These are phyloP conservation scores for Marasmius tenuissimus DNA, from an alignment of 1,284 basidiomycete genomes.

Conservation along the genomic window DNA sequence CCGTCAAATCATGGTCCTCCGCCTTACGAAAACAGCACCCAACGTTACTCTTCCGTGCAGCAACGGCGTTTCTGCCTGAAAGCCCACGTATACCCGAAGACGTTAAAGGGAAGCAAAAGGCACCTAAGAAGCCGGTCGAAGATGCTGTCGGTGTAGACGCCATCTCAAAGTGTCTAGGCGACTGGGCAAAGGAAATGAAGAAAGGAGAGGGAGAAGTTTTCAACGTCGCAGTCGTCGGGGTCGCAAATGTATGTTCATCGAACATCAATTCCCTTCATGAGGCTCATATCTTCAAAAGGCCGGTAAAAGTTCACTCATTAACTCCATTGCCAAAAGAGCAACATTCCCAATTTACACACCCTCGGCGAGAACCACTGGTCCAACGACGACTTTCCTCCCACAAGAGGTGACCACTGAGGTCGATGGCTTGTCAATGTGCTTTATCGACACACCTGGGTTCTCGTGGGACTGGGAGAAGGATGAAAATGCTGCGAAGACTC, in stretches of 20 bases:
- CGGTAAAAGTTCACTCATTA: constrained; percentile 83
- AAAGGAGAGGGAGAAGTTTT: constrained; percentile 46
- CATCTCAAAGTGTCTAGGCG: constrained; percentile 44
- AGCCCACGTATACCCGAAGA: constrained; percentile 25
- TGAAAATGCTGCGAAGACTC: constrained; percentile 42
- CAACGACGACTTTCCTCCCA: constrained; percentile 70
- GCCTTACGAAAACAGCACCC: constrained; percentile 70
- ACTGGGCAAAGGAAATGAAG: constrained; percentile 46
- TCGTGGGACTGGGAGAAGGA: constrained; percentile 52
- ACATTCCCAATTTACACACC: constrained; percentile 63
- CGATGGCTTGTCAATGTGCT: constrained; percentile 46
- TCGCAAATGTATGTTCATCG: constrained; percentile 61
- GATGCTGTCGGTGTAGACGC: constrained; percentile 62
- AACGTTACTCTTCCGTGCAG: constrained; percentile 81
- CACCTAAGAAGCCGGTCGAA: constrained; percentile 36
- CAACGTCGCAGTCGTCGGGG: constrained; percentile 72
- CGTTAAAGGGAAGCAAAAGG: constrained; percentile 46
- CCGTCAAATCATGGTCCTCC: constrained; percentile 75
- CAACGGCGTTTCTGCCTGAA: constrained; percentile 62
- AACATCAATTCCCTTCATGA: neutral
- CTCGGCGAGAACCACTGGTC: constrained; percentile 51
- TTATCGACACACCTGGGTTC: constrained; percentile 88
- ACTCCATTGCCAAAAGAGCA: constrained; percentile 64
- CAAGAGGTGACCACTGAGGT: constrained; percentile 60
- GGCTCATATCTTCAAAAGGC: constrained; percentile 36